Evolutionary conservation across 73 alveolate genomes (phyloP).

Genomic region (Stentor roeselii): DNA sequence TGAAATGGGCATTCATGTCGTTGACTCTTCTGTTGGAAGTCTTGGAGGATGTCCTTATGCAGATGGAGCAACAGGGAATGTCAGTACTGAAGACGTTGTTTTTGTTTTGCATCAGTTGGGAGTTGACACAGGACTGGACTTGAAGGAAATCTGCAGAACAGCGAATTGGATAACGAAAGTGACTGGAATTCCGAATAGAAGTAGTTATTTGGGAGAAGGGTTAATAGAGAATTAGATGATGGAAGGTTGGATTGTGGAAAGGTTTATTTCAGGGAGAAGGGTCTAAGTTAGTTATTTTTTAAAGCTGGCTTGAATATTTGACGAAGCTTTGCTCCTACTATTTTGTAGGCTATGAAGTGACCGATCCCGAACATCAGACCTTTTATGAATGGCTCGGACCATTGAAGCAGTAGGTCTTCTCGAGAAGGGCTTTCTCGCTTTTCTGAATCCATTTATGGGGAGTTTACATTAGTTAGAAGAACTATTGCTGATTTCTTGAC

Average conservation of each 20-base stretch:
- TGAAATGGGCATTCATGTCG: conserved; percentile 75
- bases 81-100: conserved; percentile 90
- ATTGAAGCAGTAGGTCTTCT: too few relatives aligned
- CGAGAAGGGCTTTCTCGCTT: too few relatives aligned
- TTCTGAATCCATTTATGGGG: too few relatives aligned
- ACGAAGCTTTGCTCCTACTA: not conserved
- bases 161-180: conserved; percentile 60
- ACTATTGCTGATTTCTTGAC: too few relatives aligned
- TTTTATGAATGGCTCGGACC: not conserved
- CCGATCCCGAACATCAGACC: conserved; percentile 13
- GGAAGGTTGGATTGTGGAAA: too few relatives aligned
- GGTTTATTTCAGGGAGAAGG: too few relatives aligned
- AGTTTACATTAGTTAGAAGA: too few relatives aligned
- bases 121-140: conserved; percentile 80
- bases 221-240: not conserved
- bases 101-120: conserved; percentile 73
- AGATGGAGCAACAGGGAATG: conserved; percentile 92
- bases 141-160: conserved; percentile 42
- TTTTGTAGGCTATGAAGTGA: not conserved
- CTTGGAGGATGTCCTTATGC: conserved; percentile 99
- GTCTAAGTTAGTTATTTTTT: too few relatives aligned
- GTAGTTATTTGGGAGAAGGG: conserved; percentile 1
- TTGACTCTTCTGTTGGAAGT: conserved; percentile 92
- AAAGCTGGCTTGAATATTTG: not conserved
- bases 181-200: conserved; percentile 45